phyloP scores from a whole-genome alignment of 768 basidiomycete genomes.

The Lentinula detonsa region DNA sequence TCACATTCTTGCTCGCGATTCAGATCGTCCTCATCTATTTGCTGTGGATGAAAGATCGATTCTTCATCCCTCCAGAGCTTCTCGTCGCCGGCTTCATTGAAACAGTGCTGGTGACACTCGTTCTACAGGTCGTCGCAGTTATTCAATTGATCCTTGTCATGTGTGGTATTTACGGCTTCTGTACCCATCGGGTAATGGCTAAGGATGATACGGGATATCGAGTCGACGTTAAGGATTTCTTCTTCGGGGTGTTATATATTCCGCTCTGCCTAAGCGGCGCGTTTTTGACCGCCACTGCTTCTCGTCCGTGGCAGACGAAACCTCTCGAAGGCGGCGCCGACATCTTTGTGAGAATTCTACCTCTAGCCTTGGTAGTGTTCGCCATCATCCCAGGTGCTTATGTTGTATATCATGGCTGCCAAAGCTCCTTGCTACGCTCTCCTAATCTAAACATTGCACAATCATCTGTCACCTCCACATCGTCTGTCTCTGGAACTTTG shows the following conservation, averaged over 20 bases:
- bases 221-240: not conserved
- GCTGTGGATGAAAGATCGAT: not conserved
- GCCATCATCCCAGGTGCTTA: not conserved
- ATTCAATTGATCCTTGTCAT: not conserved
- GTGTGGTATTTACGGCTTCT: not conserved
- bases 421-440: not conserved
- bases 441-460: not conserved
- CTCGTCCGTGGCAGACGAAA: not conserved
- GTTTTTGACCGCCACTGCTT: not conserved
- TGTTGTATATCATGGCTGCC: not conserved
- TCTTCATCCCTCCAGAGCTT: not conserved
- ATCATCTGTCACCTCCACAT: not conserved
- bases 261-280: not conserved
- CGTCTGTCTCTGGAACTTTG: not conserved
- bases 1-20: not conserved
- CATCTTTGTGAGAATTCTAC: not conserved
- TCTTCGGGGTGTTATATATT: not conserved
- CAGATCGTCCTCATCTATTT: not conserved
- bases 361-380: not conserved
- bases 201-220: not conserved
- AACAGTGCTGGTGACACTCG: not conserved
- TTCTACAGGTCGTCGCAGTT: not conserved
- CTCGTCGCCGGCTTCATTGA: not conserved
- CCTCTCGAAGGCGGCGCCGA: not conserved
- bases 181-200: not conserved